Evolutionary conservation across 257 asterid species (phyloP).

Genomic region (Fraxinus cuspidata): DNA sequence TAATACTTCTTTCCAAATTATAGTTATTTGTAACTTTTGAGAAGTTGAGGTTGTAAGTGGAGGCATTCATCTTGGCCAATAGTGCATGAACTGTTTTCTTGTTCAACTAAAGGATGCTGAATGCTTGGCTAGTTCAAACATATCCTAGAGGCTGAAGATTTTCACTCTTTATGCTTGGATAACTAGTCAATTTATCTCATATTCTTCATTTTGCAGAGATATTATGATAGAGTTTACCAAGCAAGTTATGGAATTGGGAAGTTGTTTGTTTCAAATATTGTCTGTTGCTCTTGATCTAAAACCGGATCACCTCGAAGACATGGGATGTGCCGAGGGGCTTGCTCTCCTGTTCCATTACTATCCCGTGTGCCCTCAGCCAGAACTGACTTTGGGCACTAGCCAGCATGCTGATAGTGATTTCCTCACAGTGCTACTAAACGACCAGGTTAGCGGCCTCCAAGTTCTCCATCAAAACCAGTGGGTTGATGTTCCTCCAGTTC

Average conservation of each 20-base stretch:
- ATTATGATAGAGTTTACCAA: conserved; percentile 36
- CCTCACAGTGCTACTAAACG: conserved; percentile 45
- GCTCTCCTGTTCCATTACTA: conserved; percentile 38
- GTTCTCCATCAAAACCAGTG: conserved; percentile 47
- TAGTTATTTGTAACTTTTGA: too few species aligned
- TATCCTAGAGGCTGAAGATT: too few species aligned
- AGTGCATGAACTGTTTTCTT: too few species aligned
- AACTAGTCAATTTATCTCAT: neutral
- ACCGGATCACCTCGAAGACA: conserved; percentile 29
- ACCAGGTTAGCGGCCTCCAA: conserved; percentile 47
- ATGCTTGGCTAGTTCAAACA: neutral
- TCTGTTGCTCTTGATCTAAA: conserved; percentile 39
- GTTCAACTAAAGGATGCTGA: neutral
- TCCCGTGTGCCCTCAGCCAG: conserved; percentile 43
- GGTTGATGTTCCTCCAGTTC: conserved; percentile 47
- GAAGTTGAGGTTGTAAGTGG: too few species aligned
- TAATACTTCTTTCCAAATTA: neutral
- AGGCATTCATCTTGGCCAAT: too few species aligned
- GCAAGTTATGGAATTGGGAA: conserved; percentile 32
- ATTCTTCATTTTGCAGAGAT: conserved; percentile 28
- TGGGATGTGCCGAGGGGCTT: conserved; percentile 37
- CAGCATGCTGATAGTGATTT: conserved; percentile 50
- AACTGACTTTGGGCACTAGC: conserved; percentile 38
- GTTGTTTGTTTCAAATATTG: conserved; percentile 26
- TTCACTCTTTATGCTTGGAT: too few species aligned